Conservation (phyloP, 1,284 basidiomycete species). For the Lentinus polychrous region DNA sequence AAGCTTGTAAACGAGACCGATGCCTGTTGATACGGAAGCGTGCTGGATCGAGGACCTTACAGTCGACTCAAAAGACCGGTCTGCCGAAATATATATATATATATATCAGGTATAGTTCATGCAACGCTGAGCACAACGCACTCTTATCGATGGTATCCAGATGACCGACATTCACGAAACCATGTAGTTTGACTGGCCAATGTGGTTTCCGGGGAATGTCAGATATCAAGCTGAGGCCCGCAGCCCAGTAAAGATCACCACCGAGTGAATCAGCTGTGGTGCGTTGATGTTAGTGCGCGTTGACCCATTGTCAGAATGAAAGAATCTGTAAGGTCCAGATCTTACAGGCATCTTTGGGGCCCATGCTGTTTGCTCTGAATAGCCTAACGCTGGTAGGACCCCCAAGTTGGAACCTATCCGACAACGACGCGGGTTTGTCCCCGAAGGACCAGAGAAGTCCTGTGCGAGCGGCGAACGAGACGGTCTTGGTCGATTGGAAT, state of each 20-base stretch:
- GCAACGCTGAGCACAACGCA: slow-evolving; percentile 7
- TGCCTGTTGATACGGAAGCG: slow-evolving; percentile 74
- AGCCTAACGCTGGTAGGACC: slow-evolving; percentile 88
- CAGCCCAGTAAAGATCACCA: slow-evolving; percentile 83
- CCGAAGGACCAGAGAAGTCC: slow-evolving; percentile 56
- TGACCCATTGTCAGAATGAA: too few relatives aligned
- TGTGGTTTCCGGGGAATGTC: slow-evolving; percentile 73
- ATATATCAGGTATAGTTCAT: neutral
- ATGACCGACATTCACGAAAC: slow-evolving; percentile 12
- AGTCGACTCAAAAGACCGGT: slow-evolving; percentile 37
- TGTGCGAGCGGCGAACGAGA: slow-evolving; percentile 56
- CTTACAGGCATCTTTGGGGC: slow-evolving; percentile 75
- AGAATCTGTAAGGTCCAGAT: too few relatives aligned
- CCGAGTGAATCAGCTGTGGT: slow-evolving; percentile 72
- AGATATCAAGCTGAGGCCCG: slow-evolving; percentile 76
- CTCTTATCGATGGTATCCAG: slow-evolving; percentile 13
- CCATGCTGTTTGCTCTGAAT: slow-evolving; percentile 82
- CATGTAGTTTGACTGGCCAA: slow-evolving; percentile 87
- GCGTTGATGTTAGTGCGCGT: neutral
- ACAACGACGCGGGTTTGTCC: slow-evolving; percentile 46
- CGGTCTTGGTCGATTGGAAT: slow-evolving; percentile 32
- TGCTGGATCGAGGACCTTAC: slow-evolving; percentile 27
- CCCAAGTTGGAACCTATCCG: slow-evolving; percentile 90
- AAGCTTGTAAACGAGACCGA: slow-evolving; percentile 89
- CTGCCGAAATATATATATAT: slow-evolving; percentile 24